Base-by-base conservation (phyloP, 441 rosid species). In the Caryocar brasiliense region DNA sequence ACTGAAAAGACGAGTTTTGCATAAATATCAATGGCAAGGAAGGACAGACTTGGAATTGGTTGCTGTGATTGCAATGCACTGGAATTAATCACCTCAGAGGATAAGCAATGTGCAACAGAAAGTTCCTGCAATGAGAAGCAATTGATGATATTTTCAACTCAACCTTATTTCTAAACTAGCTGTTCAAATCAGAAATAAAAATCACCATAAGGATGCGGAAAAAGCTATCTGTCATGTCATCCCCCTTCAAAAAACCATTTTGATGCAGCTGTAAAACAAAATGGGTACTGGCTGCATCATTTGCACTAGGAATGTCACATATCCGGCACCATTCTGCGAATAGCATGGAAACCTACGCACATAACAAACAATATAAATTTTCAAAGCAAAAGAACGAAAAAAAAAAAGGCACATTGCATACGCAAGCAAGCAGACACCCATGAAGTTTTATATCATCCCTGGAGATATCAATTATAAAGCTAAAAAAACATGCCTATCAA, bases 251-350 rank as follows among this genome's bases (percentile, higher is more conserved):
- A 40, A 93, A 62, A 60, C 95, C 96, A 67, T 56, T 76, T 51
- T 79, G 88, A 78, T 79, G 83, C 76, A 93, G 71, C 58, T 86
- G 86, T 57, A 79, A 44, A 43, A 93, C 70, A 58, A 58, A 93
- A 21, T 74, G 83, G 30, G 73, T 75, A 51, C 67, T 77, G 34
- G 82, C 75, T 41, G 67, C 72, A 62, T 88, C 97, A 77, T 80
- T 82, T 52, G 92, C 71, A 37, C 81, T 86, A 24, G 95, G 77
- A 56, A 59, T 81, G 46, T 92, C 96, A 41, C 95, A 88, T 65
- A 92, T 79, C 51, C 75, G 73, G 51, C 66, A 88, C 99, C 99
- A 93, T n/a, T 78, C 90, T 5, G 70, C 72, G 67, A 93, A 86
- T 56, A 84, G 78, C 52, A 68, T 54, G 46, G 90, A 72, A 38